Evolutionary conservation across 78 protist species (phyloP).

Genomic region (Dictyostelium discoideum): DNA sequence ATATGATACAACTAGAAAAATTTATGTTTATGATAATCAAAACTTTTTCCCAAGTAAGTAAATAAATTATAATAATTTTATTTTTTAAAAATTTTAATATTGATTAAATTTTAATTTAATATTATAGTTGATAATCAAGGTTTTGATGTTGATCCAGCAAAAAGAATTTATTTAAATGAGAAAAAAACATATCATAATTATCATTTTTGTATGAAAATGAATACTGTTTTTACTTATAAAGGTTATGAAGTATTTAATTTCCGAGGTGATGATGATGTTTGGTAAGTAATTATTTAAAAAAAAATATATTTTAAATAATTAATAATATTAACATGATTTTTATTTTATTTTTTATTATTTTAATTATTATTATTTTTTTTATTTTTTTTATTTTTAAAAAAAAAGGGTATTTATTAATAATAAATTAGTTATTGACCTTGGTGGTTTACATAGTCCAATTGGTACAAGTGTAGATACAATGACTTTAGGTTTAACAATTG

Average conservation of each 20-base stretch:
- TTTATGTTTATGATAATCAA: neutral
- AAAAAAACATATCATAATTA: neutral
- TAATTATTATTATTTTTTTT: neutral
- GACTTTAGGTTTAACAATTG: neutral
- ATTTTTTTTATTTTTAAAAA: neutral
- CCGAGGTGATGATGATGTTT: conserved; percentile 79
- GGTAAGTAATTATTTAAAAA: conserved; percentile 40
- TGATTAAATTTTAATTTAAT: no score
- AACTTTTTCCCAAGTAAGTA: neutral
- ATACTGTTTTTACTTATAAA: conserved; percentile 2
- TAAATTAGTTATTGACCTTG: conserved; percentile 40
- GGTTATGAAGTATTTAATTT: conserved; percentile 41
- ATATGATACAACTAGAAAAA: neutral
- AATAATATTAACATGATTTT: no score
- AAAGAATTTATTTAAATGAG: neutral
- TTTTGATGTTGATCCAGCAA: neutral
- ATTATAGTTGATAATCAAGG: neutral
- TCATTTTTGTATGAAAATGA: conserved; percentile 28
- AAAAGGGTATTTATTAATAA: conserved; percentile 66
- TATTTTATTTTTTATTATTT: no score
- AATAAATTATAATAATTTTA: no score
- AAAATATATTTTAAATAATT: neutral
- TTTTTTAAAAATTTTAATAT: no score
- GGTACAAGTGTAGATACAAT: neutral
- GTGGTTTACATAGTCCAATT: conserved; percentile 27